phyloP scores from a whole-genome alignment of 352 stramenopile species.

The Globisporangium nagaii region DNA sequence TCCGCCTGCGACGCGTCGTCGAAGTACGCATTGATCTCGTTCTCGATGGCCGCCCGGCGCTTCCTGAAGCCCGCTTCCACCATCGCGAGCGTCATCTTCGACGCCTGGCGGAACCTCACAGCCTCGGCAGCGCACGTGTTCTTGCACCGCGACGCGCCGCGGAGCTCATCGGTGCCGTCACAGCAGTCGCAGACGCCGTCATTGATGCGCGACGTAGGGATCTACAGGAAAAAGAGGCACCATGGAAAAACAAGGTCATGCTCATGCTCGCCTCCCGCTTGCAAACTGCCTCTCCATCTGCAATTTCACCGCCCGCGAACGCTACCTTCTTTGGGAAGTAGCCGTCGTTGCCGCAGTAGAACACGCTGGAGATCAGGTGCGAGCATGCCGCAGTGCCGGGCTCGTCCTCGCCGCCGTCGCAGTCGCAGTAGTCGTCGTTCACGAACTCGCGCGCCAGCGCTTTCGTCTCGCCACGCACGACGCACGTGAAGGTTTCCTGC shows the following conservation, averaged over 20 bases:
- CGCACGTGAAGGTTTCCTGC: constrained; percentile 21
- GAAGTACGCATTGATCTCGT: constrained; percentile 45
- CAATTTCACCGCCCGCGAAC: not conserved
- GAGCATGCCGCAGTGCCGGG: constrained; percentile 79
- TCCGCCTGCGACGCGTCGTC: constrained; percentile 19
- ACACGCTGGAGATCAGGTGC: constrained; percentile 36
- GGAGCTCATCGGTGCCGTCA: constrained; percentile 91
- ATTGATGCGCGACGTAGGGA: constrained; percentile 81
- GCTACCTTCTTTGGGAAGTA: constrained; percentile 55
- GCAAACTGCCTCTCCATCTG: too few relatives aligned
- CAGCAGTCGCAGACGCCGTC: constrained; percentile 98
- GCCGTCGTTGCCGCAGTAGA: constrained; percentile 73
- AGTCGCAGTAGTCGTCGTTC: constrained; percentile 95
- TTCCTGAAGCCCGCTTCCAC: constrained; percentile 47
- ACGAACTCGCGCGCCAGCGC: constrained; percentile 40
- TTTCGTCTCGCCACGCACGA: constrained; percentile 20
- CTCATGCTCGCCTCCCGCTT: too few relatives aligned
- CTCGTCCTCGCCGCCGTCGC: constrained; percentile 86
- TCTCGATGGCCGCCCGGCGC: constrained; percentile 32
- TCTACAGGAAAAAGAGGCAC: constrained; percentile 13
- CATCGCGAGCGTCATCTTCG: constrained; percentile 26
- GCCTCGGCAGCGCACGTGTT: constrained; percentile 50
- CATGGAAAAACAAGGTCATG: constrained; percentile 1
- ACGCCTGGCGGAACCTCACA: constrained; percentile 24
- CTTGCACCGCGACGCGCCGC: constrained; percentile 14